Base-by-base conservation (phyloP, 306 rosid genomes). In the Fagus sylvatica region DNA sequence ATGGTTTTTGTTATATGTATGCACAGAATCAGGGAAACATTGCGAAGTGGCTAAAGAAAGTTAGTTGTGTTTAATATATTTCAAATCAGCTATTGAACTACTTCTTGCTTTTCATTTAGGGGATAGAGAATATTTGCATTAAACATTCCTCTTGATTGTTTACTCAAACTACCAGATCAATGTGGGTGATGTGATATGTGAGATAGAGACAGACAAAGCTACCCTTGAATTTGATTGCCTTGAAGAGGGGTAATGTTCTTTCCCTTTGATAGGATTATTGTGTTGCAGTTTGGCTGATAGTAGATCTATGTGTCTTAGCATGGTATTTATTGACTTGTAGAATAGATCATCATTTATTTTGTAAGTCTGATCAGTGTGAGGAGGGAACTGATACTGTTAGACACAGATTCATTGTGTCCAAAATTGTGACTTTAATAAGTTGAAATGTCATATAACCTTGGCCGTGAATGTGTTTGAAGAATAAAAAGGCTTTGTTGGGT, bases 151-250 rank as follows among this genome's bases (percentile, higher is more conserved):
- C 69, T 33, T 71, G 43, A 81, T 73, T 19, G 30, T 84, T 49
- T 78, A 34, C 46, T 74, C 73, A 54, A 74, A 82, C 72, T 59
- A 69, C 83, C 93, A 95, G 98, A 91, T 95, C 76, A 97, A 89
- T 77, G 98, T 95, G 80, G 98, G 98, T 77, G 98, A 95, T 84
- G 90, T 95, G 40, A 71, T 95, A 74, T 95, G 98, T 78, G 98
- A 95, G 90, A 95, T 95, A 89, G 98, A 95, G 90, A 95, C 98
- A 39, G 98, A 95, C 82, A 95, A 95, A 86, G 98, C 98, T 73
- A 95, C 98, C 71, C 83, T 95, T 76, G 98, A 95, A 85, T 95
- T 89, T 80, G 98, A 95, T 84, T 70, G 73, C 76, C 93, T 95
- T 75, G 98, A 95, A 85, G 98, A 95, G 88, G 98, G 98, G 98